A percentile compares a stretch with the other conserved stretches of the same genome.
These are phyloP conservation scores for Plasmopara halstedii DNA, from an alignment of 352 stramenopile species.

Conservation along the genomic window DNA sequence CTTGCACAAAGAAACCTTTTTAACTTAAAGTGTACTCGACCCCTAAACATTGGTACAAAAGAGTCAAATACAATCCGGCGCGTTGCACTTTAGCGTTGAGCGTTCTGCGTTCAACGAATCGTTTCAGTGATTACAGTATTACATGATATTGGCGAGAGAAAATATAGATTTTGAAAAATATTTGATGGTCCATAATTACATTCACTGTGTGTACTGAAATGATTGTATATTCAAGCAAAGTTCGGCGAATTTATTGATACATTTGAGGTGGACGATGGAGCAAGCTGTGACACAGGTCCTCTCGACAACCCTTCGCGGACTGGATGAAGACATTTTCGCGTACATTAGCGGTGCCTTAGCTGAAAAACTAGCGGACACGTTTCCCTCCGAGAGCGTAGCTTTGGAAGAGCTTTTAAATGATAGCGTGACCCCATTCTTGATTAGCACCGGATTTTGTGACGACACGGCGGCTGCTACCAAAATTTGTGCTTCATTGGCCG, in stretches of 20 bases:
- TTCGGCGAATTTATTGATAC: not conserved
- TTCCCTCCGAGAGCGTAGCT: conserved; percentile 22
- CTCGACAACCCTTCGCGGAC: conserved; percentile 31
- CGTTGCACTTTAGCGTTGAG: no score
- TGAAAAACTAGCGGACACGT: conserved; percentile 34
- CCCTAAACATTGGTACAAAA: no score
- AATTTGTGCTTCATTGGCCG: conserved; percentile 39
- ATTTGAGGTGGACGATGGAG: conserved; percentile 27
- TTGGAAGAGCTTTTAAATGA: conserved; percentile 39
- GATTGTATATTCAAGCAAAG: not conserved
- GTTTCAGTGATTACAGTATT: no score
- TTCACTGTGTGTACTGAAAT: not conserved
- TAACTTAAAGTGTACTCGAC: no score
- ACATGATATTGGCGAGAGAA: no score
- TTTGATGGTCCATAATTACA: no score
- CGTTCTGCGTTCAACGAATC: no score
- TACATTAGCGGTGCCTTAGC: conserved; percentile 58
- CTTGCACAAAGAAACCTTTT: no score
- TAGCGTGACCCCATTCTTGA: conserved; percentile 65
- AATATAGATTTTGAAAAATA: no score
- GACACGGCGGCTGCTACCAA: conserved; percentile 32
- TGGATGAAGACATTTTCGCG: conserved; percentile 67
- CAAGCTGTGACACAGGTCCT: conserved; percentile 40
- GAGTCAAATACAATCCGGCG: no score
- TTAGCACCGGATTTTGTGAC: conserved; percentile 40